Evolutionary conservation across 805 yeast species (phyloP), one percentile per base, ranked within the genome.

Genomic region (Cyberlindnera mycetangii): DNA sequence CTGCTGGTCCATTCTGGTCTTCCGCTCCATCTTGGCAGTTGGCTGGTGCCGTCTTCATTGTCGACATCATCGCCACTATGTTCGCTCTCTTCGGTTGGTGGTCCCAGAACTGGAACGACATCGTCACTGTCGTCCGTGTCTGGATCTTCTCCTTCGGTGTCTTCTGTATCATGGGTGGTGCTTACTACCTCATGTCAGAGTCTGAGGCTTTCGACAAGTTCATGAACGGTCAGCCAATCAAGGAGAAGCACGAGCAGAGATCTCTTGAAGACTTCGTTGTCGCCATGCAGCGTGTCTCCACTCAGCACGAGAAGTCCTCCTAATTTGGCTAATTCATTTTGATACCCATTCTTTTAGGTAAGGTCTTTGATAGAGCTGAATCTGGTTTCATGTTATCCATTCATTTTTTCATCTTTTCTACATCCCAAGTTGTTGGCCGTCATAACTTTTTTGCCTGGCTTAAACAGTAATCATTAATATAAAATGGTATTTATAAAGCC

Each of bases 1-100:
- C 96, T 67, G 85, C 81, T 70, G 97, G 97, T 78, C 96, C 97
- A 66, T 89, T 89, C 93, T 89, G 97, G 97, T 85, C 96, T 49
- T 88, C 96, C 37, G 64, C 77, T 49, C 97, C 97, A 76, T 89
- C 97, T 39, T 89, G 97, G 97, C 96, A 89, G 78, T 81, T 89
- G 74, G 60, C 93, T 61, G 95, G 95, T 76, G 97, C 97, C 62
- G 96, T 89, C 61, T 77, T 87, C 67, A 72, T 72, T 66, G 97
- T 89, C 67, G 97, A 89, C 72, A 72, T 89, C 76, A 72, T 89
- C 62, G 95, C 97, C 58, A 89, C 97, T 53, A 78, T 86, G 81
- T 89, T 89, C 83, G 75, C 89, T 63, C 71, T 89, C 66, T 89
- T 88, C 82, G 97, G 97, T 62, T 89, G 96, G 96, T 89, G 95